phyloP scores from a whole-genome alignment of 257 asterid species.

The Hygrophila difformis region DNA sequence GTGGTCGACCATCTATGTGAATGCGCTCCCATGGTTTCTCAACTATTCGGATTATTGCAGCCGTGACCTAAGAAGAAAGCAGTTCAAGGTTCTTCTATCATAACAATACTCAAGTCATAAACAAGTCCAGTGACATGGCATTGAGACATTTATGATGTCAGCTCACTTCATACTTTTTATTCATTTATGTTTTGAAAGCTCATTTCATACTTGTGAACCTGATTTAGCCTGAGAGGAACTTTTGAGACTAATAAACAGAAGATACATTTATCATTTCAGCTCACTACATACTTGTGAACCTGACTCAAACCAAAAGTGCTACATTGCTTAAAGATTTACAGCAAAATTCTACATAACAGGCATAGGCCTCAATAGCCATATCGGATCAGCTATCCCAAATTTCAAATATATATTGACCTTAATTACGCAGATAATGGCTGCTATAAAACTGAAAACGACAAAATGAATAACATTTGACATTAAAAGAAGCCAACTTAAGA shows the following conservation, averaged over 20 bases:
- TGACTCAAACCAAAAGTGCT: no score
- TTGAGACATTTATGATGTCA: no score
- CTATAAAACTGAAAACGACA: not conserved
- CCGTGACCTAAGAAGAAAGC: constrained; percentile 46
- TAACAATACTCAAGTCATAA: not conserved
- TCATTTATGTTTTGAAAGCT: not conserved
- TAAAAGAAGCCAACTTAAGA: no score
- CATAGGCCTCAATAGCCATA: no score
- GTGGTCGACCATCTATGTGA: constrained; percentile 56
- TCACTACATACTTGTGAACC: no score
- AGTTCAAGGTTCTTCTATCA: not conserved
- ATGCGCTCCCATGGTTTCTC: constrained; percentile 99
- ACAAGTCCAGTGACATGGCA: not conserved
- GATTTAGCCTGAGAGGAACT: not conserved
- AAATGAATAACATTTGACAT: no score
- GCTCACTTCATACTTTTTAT: no score
- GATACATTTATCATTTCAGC: no score
- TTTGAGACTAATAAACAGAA: not conserved
- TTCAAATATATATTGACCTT: no score
- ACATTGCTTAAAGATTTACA: no score
- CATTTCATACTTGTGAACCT: constrained; percentile 1
- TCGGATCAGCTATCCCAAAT: no score
- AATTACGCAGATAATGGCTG: not conserved
- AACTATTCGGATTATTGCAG: constrained; percentile 55
- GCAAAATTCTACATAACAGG: no score